phyloP scores from a whole-genome alignment of 1,284 basidiomycete species.

The Blastosporella zonata region DNA sequence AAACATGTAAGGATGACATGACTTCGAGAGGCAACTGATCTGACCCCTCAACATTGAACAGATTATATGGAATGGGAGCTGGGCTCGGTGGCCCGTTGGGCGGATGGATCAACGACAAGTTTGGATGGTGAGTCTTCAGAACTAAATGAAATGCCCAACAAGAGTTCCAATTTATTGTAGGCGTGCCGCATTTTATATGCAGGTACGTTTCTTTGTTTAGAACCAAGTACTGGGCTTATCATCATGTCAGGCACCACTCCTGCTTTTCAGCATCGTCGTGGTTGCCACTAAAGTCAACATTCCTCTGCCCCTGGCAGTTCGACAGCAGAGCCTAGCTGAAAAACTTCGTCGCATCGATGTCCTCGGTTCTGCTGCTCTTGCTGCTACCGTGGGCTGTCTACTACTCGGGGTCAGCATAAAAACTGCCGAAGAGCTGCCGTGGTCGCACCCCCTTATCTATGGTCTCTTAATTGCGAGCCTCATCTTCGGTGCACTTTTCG shows the following conservation, averaged over 20 bases:
- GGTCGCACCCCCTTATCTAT: constrained; percentile 69
- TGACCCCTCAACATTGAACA: constrained; percentile 27
- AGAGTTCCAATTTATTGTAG: constrained; percentile 35
- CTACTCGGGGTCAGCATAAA: constrained; percentile 79
- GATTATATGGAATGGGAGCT: constrained; percentile 73
- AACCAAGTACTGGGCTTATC: constrained; percentile 11
- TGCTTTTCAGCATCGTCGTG: constrained; percentile 65
- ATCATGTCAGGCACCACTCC: constrained; percentile 60
- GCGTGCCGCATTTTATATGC: constrained; percentile 67
- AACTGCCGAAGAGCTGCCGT: constrained; percentile 76
- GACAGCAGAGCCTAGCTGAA: constrained; percentile 54
- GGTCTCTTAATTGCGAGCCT: constrained; percentile 59
- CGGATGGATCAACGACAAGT: constrained; percentile 79
- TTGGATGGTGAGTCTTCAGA: constrained; percentile 70
- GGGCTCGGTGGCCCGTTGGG: constrained; percentile 89
- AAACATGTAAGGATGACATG: constrained; percentile 61
- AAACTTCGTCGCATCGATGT: constrained; percentile 81
- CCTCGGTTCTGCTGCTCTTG: constrained; percentile 77
- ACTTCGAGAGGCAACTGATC: constrained; percentile 7
- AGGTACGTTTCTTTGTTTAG: constrained; percentile 37
- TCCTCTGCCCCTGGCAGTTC: constrained; percentile 55
- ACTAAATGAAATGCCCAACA: constrained; percentile 9
- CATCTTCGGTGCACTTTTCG: constrained; percentile 56
- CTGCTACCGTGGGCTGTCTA: constrained; percentile 68
- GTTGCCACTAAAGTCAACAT: constrained; percentile 76